Percentiles rank a stretch among this genome's conserved stretches.
These are phyloP conservation scores for Haemoproteus tartakovskyi DNA, from an alignment of 169 alveolate species.

Conservation along the genomic window DNA sequence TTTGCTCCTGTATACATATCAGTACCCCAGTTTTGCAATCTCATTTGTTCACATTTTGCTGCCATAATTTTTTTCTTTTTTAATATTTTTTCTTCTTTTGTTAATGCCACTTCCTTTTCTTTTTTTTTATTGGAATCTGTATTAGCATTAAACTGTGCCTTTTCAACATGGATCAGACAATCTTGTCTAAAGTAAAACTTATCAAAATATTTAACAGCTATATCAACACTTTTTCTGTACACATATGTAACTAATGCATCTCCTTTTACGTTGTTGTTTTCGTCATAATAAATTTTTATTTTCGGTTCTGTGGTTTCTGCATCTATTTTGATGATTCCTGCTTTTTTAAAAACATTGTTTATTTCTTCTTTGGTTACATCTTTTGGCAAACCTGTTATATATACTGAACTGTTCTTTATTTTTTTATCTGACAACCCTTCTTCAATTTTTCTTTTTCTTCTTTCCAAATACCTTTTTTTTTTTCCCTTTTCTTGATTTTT, in stretches of 20 bases:
- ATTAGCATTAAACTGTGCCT: slow-evolving; percentile 70
- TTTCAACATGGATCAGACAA: slow-evolving; percentile 78
- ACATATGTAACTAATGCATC: slow-evolving; percentile 84
- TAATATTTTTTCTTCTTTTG: slow-evolving; percentile 50
- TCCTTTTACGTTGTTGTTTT: slow-evolving; percentile 74
- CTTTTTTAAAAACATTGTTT: slow-evolving; percentile 76
- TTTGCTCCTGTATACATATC: slow-evolving; percentile 63
- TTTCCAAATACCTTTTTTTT: slow-evolving; percentile 59
- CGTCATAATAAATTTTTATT: slow-evolving; percentile 78
- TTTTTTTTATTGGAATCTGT: too few species aligned
- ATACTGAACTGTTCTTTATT: slow-evolving; percentile 74
- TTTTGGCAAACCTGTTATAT: slow-evolving; percentile 78
- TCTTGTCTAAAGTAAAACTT: slow-evolving; percentile 73
- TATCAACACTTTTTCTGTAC: slow-evolving; percentile 79
- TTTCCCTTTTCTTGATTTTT: slow-evolving; percentile 35
- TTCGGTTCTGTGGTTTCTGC: slow-evolving; percentile 83
- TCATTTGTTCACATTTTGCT: slow-evolving; percentile 68
- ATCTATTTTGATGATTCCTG: slow-evolving; percentile 85
- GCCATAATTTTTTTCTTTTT: slow-evolving; percentile 64
- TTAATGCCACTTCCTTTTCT: slow-evolving; percentile 12
- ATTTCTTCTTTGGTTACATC: slow-evolving; percentile 77
- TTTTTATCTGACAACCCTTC: slow-evolving; percentile 62
- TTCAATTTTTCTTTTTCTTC: slow-evolving; percentile 52
- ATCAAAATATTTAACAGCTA: slow-evolving; percentile 81
- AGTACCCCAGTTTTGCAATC: slow-evolving; percentile 46